Evolutionary conservation across 306 rosid species (phyloP).

Genomic region (Argentina anserina): DNA sequence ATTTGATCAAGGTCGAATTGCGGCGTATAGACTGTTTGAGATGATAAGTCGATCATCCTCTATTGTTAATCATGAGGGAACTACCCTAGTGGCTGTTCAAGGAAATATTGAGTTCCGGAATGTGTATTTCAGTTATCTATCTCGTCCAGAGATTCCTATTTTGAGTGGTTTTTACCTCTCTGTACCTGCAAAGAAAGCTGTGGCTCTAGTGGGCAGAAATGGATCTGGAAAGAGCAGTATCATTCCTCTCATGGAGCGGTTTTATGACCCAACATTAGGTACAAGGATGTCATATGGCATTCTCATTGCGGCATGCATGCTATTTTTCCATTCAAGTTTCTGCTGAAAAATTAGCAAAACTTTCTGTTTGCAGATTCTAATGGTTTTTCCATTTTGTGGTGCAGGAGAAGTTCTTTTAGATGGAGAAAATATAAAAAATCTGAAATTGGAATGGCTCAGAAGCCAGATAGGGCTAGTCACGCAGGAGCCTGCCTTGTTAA

Average conservation of each 20-base stretch:
- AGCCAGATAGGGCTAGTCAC: slow-evolving; percentile 98
- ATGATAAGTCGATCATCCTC: slow-evolving; percentile 98
- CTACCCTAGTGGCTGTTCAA: slow-evolving; percentile 64
- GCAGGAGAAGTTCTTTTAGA: slow-evolving; percentile 99
- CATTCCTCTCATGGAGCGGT: slow-evolving; percentile 99
- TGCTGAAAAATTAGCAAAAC: not conserved
- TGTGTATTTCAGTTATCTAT: slow-evolving; percentile 96
- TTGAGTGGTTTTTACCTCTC: slow-evolving; percentile 97
- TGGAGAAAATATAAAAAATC: slow-evolving; percentile 93
- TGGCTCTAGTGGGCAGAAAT: slow-evolving; percentile 98
- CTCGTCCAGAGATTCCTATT: slow-evolving; percentile 99
- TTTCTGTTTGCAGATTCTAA: slow-evolving; percentile 19
- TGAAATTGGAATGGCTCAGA: slow-evolving; percentile 91
- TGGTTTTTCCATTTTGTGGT: slow-evolving; percentile 36
- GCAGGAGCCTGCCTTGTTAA: slow-evolving; percentile 96
- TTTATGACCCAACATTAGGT: slow-evolving; percentile 99
- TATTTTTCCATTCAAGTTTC: slow-evolving; percentile 6
- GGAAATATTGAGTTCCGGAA: slow-evolving; percentile 97
- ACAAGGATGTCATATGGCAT: slow-evolving; percentile 5
- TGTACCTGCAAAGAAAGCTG: slow-evolving; percentile 98
- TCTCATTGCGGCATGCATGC: not conserved
- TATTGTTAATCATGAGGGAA: slow-evolving; percentile 74
- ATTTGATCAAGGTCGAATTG: slow-evolving; percentile 98
- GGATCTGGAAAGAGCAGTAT: slow-evolving; percentile 99
- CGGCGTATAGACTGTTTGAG: slow-evolving; percentile 97